These are phyloP conservation scores for Celoporthe dispersa DNA, from an alignment of 2,329 filamentous ascomycete species.

Conservation along the genomic window DNA sequence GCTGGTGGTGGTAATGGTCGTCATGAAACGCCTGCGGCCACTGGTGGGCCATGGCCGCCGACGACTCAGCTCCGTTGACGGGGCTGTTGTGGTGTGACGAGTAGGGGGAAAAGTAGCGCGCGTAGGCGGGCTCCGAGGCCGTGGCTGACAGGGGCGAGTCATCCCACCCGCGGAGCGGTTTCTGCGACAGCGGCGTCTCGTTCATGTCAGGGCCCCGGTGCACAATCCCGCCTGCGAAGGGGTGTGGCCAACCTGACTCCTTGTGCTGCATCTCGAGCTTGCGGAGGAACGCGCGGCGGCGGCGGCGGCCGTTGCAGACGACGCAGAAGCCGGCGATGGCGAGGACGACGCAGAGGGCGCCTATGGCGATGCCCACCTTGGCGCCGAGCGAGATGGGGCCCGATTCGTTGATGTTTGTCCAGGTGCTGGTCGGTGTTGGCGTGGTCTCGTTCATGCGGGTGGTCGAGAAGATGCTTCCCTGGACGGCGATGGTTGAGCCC, in stretches of 20 bases:
- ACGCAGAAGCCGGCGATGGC: slow-evolving; percentile 55
- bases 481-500: slow-evolving; percentile 53
- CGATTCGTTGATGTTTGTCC: slow-evolving; percentile 47
- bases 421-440: slow-evolving; percentile 47
- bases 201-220: slow-evolving; percentile 45
- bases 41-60: slow-evolving; percentile 33
- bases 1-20: background rate
- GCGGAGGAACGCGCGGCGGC: slow-evolving; percentile 56
- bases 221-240: slow-evolving; percentile 34
- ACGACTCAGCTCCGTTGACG: slow-evolving; percentile 48
- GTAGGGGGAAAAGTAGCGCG: slow-evolving; percentile 63
- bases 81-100: slow-evolving; percentile 64
- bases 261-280: slow-evolving; percentile 47
- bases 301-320: slow-evolving; percentile 60
- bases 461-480: slow-evolving; percentile 57
- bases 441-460: slow-evolving; percentile 53
- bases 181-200: slow-evolving; percentile 60
- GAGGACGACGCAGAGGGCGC: slow-evolving; percentile 53
- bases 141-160: slow-evolving; percentile 56
- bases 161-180: slow-evolving; percentile 57
- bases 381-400: slow-evolving; percentile 56
- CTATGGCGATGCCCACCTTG: slow-evolving; percentile 63
- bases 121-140: slow-evolving; percentile 28
- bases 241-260: slow-evolving; percentile 48
- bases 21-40: slow-evolving; percentile 41